A percentile compares a stretch with the other conserved stretches of the same genome.
phyloP scores from a whole-genome alignment of 2,329 filamentous ascomycete genomes.

The Diaporthe velutina region DNA sequence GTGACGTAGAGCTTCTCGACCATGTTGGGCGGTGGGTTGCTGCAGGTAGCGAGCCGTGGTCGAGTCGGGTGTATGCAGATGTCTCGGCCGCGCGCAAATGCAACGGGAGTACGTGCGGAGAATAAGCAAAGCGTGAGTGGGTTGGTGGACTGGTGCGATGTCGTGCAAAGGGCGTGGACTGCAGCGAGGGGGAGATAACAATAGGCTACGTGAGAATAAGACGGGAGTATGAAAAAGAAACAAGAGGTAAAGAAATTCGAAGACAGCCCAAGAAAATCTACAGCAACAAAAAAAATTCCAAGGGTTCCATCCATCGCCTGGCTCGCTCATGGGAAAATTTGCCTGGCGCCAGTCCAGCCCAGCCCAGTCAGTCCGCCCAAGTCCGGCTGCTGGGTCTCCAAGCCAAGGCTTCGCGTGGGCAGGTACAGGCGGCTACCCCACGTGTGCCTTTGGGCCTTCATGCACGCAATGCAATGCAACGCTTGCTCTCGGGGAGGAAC shows the following conservation, averaged over 20 bases:
- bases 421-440: constrained; percentile 9
- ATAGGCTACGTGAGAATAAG: neutral
- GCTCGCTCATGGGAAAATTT: constrained; percentile 28
- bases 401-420: neutral
- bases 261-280: neutral
- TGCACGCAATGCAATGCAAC: constrained; percentile 3
- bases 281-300: constrained; percentile 17
- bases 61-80: constrained; percentile 20
- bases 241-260: neutral
- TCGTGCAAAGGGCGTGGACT: neutral
- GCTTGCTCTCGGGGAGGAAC: neutral
- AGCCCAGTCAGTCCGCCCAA: neutral
- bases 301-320: constrained; percentile 11
- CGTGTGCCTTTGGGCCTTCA: constrained; percentile 3
- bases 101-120: constrained; percentile 5
- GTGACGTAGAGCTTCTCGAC: constrained; percentile 89
- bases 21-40: constrained; percentile 65
- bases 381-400: neutral
- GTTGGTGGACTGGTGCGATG: neutral
- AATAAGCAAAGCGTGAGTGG: constrained; percentile 22
- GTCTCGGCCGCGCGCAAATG: constrained; percentile 36
- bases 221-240: neutral
- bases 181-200: neutral
- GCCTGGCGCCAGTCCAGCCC: constrained; percentile 11
- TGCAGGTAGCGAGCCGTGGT: constrained; percentile 18